Evolutionary conservation across 768 basidiomycete species (phyloP).

Genomic region (Chlorophyllum brunneum): DNA sequence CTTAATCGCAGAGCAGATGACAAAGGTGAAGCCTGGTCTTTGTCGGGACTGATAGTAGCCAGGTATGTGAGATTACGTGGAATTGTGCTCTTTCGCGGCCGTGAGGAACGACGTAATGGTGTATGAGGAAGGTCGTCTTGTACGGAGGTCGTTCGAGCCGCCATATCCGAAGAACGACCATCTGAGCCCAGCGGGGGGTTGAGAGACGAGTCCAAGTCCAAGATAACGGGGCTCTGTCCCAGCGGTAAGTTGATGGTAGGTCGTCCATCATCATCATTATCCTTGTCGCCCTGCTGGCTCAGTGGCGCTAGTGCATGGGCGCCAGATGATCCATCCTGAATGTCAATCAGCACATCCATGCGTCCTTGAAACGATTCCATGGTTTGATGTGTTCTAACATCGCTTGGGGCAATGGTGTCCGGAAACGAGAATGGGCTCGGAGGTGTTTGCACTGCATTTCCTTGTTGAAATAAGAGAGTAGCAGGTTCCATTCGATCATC

Average conservation of each 20-base stretch:
- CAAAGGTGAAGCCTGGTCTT: background rate
- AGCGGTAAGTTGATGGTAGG: no score
- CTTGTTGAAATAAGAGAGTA: background rate
- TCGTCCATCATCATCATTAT: background rate
- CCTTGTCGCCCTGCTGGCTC: background rate
- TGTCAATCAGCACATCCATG: slow-evolving; percentile 2
- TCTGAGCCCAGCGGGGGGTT: background rate
- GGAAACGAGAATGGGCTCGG: slow-evolving; percentile 9
- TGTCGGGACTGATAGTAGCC: slow-evolving; percentile 14
- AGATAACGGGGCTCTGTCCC: background rate
- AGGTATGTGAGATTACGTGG: slow-evolving; percentile 19
- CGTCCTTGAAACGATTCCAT: background rate
- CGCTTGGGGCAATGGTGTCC: background rate
- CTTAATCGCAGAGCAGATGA: slow-evolving; percentile 14
- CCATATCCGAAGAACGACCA: background rate
- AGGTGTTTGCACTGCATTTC: background rate
- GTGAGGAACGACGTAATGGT: slow-evolving; percentile 35
- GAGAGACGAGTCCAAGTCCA: background rate
- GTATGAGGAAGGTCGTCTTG: slow-evolving; percentile 19
- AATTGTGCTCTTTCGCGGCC: slow-evolving; percentile 32
- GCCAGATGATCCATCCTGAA: background rate
- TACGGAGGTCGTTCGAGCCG: background rate
- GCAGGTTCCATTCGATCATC: slow-evolving; percentile 3
- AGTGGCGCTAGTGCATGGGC: background rate
- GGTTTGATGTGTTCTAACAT: background rate